Evolutionary conservation across 2,329 filamentous ascomycete species (phyloP), one percentile per base, ranked within the genome.

Genomic region (Neopestalotiopsis clavispora): DNA sequence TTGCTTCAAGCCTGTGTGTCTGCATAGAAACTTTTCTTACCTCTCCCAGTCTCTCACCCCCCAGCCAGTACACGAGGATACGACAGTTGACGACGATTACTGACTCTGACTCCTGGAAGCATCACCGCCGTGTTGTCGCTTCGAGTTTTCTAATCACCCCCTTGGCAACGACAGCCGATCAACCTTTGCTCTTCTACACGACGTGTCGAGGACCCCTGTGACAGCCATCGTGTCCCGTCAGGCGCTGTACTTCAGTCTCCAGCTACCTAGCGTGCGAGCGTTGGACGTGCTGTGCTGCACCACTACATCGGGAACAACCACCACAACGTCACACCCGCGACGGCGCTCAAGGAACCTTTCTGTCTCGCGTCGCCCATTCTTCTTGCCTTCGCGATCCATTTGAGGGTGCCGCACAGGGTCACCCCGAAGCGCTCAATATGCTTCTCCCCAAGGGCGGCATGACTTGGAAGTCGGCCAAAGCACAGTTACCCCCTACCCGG

Each of bases 401-500:
- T 67, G 65, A 70, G 77, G 80, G 81, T 82, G 82, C 82, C 82
- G 78, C 75, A 74, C 72, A 79, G 59, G 77, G 76, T 78, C 80
- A 80, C 80, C 80, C 80, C 77, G 74, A 78, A 77, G 72, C 73
- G 76, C 78, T 78, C 78, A 85, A 74, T 71, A 98, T 98, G 95
- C 90, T 98, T 84, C 90, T 97, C 75, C 93, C 94, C 73, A 97
- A 97, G 83, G 93, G 92, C 80, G 93, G 94, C 79, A 88, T 95
- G 78, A 94, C 90, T 80, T 98, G 95, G 95, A 98, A 97, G 86
- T 92, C 93, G 73, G 92, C 95, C 74, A 93, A 90, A 84, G 87
- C 92, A 76, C 89, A 90, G 77, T 84, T 98, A 75, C 94, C 94
- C 58, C 92, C 94, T 68, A 91, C 90, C 74, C 89, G 94, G 80